phyloP scores from a whole-genome alignment of 768 basidiomycete genomes.

The Erythrobasidium yunnanense region DNA sequence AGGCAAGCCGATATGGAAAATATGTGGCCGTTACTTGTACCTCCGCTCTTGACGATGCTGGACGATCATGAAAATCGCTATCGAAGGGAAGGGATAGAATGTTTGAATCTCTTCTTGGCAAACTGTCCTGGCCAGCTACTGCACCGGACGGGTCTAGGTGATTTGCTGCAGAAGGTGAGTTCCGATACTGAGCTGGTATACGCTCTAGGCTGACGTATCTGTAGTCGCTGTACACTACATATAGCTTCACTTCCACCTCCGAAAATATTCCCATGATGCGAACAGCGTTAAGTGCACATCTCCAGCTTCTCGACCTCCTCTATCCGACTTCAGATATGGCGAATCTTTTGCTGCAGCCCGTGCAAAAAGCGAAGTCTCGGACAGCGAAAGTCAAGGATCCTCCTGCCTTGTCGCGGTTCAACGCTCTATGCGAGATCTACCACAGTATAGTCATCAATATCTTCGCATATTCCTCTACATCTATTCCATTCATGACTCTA shows the following conservation, averaged over 20 bases:
- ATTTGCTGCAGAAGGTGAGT: conserved; percentile 22
- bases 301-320: conserved; percentile 24
- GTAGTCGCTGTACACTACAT: conserved; percentile 16
- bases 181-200: too few relatives aligned
- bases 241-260: conserved; percentile 10
- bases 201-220: too few relatives aligned
- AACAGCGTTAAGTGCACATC: neutral
- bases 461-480: conserved; percentile 2
- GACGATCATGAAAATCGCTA: conserved; percentile 27
- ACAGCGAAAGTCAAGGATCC: neutral
- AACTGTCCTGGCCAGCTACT: neutral
- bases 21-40: conserved; percentile 21
- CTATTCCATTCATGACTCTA: conserved; percentile 8
- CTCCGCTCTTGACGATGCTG: conserved; percentile 26
- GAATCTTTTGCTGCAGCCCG: too few relatives aligned
- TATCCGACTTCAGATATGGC: conserved; percentile 7
- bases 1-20: neutral
- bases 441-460: neutral
- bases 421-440: conserved; percentile 3
- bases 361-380: neutral
- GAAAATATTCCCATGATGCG: conserved; percentile 10
- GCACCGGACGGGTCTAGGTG: neutral
- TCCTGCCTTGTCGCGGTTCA: neutral
- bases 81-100: conserved; percentile 4
- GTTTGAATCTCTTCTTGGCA: neutral